Conservation (phyloP, 257 asterid genomes). For the Capsicum pubescens region DNA sequence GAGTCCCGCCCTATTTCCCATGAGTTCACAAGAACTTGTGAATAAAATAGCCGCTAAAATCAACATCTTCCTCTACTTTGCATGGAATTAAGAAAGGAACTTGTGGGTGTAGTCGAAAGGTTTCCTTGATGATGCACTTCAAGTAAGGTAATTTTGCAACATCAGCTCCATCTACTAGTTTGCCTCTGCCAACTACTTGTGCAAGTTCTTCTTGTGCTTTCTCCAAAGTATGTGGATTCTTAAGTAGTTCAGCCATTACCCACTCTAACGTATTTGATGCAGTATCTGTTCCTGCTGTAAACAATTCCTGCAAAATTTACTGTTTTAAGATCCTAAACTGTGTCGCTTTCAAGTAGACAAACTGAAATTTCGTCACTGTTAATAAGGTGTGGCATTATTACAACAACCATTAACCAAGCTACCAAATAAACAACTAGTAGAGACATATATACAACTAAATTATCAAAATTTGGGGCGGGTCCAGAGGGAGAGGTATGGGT, state of each 20-base stretch:
- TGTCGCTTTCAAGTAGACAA: neutral
- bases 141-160: constrained; percentile 35
- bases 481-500: too few species aligned
- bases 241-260: constrained; percentile 42
- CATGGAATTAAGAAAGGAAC: constrained; percentile 44
- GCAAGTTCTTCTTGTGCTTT: constrained; percentile 42
- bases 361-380: neutral
- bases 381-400: neutral
- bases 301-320: constrained; percentile 38
- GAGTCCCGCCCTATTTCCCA: constrained; percentile 46
- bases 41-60: constrained; percentile 32
- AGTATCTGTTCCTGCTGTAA: constrained; percentile 44
- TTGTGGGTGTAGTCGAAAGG: constrained; percentile 41
- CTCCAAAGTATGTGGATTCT: constrained; percentile 32
- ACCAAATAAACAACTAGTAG: too few species aligned
- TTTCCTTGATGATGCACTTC: constrained; percentile 38
- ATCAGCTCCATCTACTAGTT: constrained; percentile 35
- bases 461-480: too few species aligned
- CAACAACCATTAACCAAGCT: neutral
- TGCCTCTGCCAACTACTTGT: constrained; percentile 38
- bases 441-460: too few species aligned
- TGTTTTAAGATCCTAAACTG: neutral
- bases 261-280: constrained; percentile 39
- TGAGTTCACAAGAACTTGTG: constrained; percentile 38
- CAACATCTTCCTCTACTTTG: constrained; percentile 32